These are phyloP conservation scores for Acanthamoeba culbertsoni DNA, from an alignment of 208 protist genomes.

Conservation along the genomic window DNA sequence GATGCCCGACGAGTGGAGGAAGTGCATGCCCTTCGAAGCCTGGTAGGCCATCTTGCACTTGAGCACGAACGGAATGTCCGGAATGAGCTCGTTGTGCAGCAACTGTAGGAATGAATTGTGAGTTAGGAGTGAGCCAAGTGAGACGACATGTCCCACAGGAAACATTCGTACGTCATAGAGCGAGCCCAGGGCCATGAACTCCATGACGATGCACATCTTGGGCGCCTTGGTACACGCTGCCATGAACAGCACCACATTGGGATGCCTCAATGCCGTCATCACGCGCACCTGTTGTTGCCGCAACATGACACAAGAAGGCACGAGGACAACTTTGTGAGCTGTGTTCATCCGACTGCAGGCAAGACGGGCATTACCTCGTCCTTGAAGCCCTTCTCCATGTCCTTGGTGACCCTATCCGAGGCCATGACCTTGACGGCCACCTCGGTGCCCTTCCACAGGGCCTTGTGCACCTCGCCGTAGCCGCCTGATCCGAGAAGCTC, in stretches of 20 bases:
- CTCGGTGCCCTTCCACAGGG: conserved; percentile 45
- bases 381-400: conserved; percentile 38
- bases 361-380: conserved; percentile 2
- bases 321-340: neutral
- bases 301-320: neutral
- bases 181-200: neutral
- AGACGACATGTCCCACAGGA: neutral
- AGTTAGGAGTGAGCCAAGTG: no score
- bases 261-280: conserved; percentile 68
- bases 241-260: conserved; percentile 61
- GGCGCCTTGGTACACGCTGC: neutral
- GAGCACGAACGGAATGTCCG: neutral
- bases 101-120: neutral
- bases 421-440: conserved; percentile 44
- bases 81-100: neutral
- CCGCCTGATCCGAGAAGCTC: neutral
- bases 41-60: neutral
- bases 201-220: neutral
- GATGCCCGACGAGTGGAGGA: neutral
- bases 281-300: conserved; percentile 72
- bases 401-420: neutral
- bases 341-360: neutral
- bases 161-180: neutral
- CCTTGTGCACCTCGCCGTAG: conserved; percentile 21
- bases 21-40: neutral